phyloP scores from a whole-genome alignment of 2,329 filamentous ascomycete genomes.

The Talaromyces funiculosus region DNA sequence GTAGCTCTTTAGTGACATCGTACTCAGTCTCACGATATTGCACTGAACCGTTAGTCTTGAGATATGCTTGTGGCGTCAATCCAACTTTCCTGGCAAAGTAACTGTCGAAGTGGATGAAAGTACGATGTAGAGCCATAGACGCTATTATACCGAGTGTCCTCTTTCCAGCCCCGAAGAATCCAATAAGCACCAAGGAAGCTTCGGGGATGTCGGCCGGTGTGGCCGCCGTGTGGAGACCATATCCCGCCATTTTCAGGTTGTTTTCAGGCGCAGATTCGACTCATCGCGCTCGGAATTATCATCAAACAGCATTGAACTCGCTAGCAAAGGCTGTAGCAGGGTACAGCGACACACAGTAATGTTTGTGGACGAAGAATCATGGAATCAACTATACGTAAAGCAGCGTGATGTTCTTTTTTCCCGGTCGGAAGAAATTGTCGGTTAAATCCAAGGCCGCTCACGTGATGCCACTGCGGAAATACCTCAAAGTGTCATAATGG shows the following conservation, averaged over 20 bases:
- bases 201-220: constrained; percentile 44
- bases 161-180: constrained; percentile 66
- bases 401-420: neutral
- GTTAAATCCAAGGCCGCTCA: constrained; percentile 1
- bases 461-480: neutral
- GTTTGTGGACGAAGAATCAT: neutral
- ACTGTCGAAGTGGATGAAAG: constrained; percentile 60
- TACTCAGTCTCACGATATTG: neutral
- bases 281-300: neutral
- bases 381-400: neutral
- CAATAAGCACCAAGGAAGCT: constrained; percentile 65
- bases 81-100: constrained; percentile 42
- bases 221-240: neutral
- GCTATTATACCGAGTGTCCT: constrained; percentile 67
- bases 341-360: neutral
- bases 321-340: neutral
- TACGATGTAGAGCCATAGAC: constrained; percentile 60
- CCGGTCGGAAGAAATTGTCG: neutral
- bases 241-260: neutral
- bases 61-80: neutral
- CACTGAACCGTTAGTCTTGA: neutral
- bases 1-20: neutral
- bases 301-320: neutral
- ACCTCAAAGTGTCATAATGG: neutral
- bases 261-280: neutral